Evolutionary conservation across 2,329 filamentous ascomycete genomes (phyloP).

Genomic region (Alternaria triticina): DNA sequence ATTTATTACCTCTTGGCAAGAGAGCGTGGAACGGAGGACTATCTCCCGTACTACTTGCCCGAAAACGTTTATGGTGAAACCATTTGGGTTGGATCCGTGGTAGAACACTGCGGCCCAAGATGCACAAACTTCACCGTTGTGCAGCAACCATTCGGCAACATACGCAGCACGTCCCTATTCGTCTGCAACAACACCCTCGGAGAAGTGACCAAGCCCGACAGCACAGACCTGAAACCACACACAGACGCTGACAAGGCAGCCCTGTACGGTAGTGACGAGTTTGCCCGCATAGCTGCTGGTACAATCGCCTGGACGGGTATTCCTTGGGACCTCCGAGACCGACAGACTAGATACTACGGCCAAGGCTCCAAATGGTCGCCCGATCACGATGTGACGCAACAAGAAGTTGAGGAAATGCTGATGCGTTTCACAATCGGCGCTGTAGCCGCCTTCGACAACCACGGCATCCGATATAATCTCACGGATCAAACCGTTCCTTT

Average conservation of each 20-base stretch:
- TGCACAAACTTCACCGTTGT: conserved; percentile 46
- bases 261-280: conserved; percentile 26
- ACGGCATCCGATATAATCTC: conserved; percentile 34
- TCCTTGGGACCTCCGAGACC: conserved; percentile 3
- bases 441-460: conserved; percentile 43
- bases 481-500: conserved; percentile 11
- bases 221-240: too few species aligned
- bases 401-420: conserved; percentile 30
- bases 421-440: conserved; percentile 40
- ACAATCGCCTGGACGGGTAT: conserved; percentile 43
- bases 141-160: conserved; percentile 17
- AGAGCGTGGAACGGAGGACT: conserved; percentile 17
- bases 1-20: conserved; percentile 23
- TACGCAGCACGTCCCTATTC: conserved; percentile 21
- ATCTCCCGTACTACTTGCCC: conserved; percentile 19
- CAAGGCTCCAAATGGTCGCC: conserved; percentile 37
- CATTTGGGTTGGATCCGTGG: conserved; percentile 32
- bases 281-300: conserved; percentile 39
- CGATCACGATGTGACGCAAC: neutral
- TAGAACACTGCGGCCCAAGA: conserved; percentile 31
- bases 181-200: conserved; percentile 36
- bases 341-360: conserved; percentile 28
- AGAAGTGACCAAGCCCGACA: too few species aligned
- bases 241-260: too few species aligned
- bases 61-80: conserved; percentile 25